Evolutionary conservation across 2,329 filamentous ascomycete genomes (phyloP), one percentile per base, ranked within the genome.

Genomic region (Aspergillaceae sp.): DNA sequence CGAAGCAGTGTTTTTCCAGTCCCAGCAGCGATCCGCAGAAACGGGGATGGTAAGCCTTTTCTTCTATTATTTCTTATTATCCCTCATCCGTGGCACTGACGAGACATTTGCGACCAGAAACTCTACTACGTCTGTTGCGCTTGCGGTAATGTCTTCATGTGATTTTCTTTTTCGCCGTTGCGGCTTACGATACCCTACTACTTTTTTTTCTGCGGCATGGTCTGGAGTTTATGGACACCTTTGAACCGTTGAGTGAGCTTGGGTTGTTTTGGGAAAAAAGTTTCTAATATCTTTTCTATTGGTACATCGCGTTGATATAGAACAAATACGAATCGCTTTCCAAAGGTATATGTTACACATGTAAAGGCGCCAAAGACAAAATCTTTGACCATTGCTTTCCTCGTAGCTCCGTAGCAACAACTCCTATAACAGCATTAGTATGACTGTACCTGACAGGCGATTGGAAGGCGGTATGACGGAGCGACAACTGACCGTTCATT

Each of bases 301-400:
- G 53, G 48, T 62, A 64, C 60, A 57, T 48, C 59, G 49, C 53
- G 47, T 53, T 49, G 50, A 50, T 51, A 54, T 52, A 45, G 43
- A 51, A 52, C 42, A 46, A 50, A 49, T 54, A 59, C 50, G 49
- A 56, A 53, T 54, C 56, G 57, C 60, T 63, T 56, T 56, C 44
- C 52, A 56, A 43, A 52, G 53, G 55, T 64, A 64, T 65, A 64
- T 58, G 51, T 68, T 78, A 86, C 65, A 86, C 71, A 69, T 87
- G 81, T 79, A 86, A 82, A 41, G 92, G 91, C 45, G 92, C 92
- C 77, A 98, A 80, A 57, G 87, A 94, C 64, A 98, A 71, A 60
- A 98, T 97, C 80, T 97, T 98, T 60, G 89, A 94, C 92, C 92
- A 98, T 73, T 94, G 85, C 77, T 87, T 92, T 65, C 87, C 81